Evolutionary conservation across 78 protist species (phyloP).

Genomic region (Mantamonas sphyraenae): DNA sequence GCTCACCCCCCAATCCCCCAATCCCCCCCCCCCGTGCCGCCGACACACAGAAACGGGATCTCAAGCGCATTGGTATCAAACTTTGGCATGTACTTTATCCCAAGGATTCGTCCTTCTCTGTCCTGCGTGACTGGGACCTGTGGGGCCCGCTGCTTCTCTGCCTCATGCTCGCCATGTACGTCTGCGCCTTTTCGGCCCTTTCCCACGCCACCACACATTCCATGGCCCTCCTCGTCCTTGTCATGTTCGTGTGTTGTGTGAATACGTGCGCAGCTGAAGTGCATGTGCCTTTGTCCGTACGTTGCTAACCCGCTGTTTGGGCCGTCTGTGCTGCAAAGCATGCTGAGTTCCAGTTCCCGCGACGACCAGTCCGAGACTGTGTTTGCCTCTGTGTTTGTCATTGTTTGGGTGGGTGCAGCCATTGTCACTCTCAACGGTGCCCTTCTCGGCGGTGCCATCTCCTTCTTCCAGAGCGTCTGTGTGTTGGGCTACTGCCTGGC

Average conservation of each 20-base stretch:
- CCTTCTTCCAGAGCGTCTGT: conserved; percentile 87
- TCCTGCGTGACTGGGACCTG: conserved; percentile 63
- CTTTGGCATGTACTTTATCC: too few relatives aligned
- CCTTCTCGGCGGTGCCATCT: conserved; percentile 83
- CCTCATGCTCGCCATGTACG: conserved; percentile 35
- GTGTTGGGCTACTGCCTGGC: conserved; percentile 90
- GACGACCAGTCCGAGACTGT: conserved; percentile 53
- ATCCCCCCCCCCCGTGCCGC: background rate
- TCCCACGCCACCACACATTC: too few relatives aligned
- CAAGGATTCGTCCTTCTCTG: too few relatives aligned
- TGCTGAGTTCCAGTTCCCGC: conserved; percentile 26
- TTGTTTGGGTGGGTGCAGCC: conserved; percentile 80
- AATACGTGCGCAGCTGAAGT: too few relatives aligned
- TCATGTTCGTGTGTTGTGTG: too few relatives aligned
- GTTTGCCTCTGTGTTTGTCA: conserved; percentile 78
- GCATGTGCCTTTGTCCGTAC: too few relatives aligned
- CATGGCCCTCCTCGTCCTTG: too few relatives aligned
- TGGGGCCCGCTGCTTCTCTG: conserved; percentile 68
- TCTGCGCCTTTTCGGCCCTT: background rate
- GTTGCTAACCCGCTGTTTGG: too few relatives aligned
- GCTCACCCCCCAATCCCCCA: background rate
- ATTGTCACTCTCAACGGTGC: conserved; percentile 79
- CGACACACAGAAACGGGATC: too few relatives aligned
- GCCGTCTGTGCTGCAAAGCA: background rate
- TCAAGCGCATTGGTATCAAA: too few relatives aligned